Percentiles rank a stretch among this genome's conserved stretches.
phyloP scores from a whole-genome alignment of 2,329 filamentous ascomycete genomes.

The Cladosporium oxysporum region DNA sequence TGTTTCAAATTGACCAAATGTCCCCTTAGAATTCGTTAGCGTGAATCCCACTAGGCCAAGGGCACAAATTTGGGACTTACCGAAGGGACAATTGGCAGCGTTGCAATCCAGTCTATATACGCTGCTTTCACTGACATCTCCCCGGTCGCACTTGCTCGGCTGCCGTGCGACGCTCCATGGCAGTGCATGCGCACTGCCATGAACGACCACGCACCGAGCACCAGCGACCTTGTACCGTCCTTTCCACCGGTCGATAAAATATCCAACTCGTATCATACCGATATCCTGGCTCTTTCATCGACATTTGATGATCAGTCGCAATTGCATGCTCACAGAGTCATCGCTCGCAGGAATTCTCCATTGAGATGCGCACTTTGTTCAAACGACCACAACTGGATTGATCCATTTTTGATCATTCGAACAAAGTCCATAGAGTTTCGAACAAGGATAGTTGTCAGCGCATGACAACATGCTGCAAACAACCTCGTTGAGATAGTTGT shows the following conservation, averaged over 20 bases:
- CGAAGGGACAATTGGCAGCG: constrained; percentile 11
- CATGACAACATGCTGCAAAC: not conserved
- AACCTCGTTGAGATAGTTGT: not conserved
- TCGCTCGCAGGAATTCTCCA: not conserved
- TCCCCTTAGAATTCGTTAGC: constrained; percentile 11
- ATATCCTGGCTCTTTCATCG: not conserved
- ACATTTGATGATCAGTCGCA: not conserved
- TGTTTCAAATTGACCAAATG: constrained; percentile 33
- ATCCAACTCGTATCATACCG: not conserved
- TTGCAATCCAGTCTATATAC: not conserved
- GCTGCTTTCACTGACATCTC: not conserved
- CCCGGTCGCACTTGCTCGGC: not conserved
- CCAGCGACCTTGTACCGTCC: not conserved
- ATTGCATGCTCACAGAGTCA: not conserved
- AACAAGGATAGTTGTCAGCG: not conserved
- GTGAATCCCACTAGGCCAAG: constrained; percentile 1
- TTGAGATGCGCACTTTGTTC: not conserved
- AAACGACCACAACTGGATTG: not conserved
- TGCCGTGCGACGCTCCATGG: not conserved
- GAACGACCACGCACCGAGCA: not conserved
- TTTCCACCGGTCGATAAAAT: not conserved
- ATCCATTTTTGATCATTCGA: not conserved
- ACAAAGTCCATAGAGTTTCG: not conserved
- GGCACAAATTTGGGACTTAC: not conserved
- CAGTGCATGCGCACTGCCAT: not conserved